Base-by-base conservation (phyloP, 371 early-diverging fungal genomes). In the Mortierella sp. region DNA sequence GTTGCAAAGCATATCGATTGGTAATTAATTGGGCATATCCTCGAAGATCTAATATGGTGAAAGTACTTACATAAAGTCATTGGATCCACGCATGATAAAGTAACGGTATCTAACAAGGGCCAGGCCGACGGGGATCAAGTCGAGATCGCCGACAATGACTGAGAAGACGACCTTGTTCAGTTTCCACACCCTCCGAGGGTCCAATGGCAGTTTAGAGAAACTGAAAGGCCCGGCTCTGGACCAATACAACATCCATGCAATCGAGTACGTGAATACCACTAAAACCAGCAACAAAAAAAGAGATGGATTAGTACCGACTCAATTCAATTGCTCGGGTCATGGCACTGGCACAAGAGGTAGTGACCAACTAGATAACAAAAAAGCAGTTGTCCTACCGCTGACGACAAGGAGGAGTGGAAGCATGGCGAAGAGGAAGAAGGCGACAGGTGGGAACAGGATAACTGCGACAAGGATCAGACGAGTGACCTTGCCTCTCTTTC, bases 201-300 rank as follows among this genome's bases (percentile, higher is more conserved):
- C 63, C 41, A 85, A 70, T 14, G 82, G 80, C 54, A 82, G 44
- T 1, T 43, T 70, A 1, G 82, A 79, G 35, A 85, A 65, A 0
- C 56, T 60, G 1, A 70, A 44, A 1, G 82, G 79, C 11, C 75
- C 82, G 21, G 86, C 86, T 80, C 79, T 82, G 10, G 32, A 35
- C 79, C 79, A 85, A 29, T 82, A 85, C 18, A 85, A 44, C n/a
- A 85, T 32, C 86, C 86, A 85, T 27, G 82, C 86, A 46, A 79
- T 49, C 5, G 86, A 78, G 32, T 85, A 85, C 29, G 79, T 79
- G 55, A 81, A 56, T 14, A 82, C 48, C 41, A 79, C 86, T 85
- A 60, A 60, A 32, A 32, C 16, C 24, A 38, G 58, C 21, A 7
- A 49, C 3, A 75, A 63, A 21, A 12, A 38, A 46, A 46, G 48